Evolutionary conservation across 768 basidiomycete species (phyloP).

Genomic region (Tylopilus felleus): DNA sequence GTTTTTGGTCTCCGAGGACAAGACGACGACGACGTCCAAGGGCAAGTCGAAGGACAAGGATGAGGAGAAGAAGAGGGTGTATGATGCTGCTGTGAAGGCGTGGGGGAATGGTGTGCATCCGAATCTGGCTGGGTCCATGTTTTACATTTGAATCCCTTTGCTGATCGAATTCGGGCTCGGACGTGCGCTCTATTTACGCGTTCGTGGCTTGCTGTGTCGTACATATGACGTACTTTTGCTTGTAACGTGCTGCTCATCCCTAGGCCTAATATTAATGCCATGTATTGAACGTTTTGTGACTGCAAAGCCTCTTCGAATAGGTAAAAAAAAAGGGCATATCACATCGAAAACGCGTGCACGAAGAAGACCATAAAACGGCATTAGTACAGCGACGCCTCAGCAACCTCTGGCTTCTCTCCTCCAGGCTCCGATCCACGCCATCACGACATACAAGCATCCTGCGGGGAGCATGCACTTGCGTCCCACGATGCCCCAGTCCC

Average conservation of each 20-base stretch:
- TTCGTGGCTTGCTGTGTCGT: not conserved
- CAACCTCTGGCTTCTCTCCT: conserved; percentile 35
- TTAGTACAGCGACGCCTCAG: conserved; percentile 5
- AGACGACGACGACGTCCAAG: conserved; percentile 39
- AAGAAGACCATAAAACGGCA: not conserved
- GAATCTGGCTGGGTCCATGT: conserved; percentile 64
- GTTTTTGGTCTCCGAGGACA: conserved; percentile 55
- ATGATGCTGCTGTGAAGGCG: conserved; percentile 18
- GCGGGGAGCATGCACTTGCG: conserved; percentile 71
- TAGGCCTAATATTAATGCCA: too few species aligned
- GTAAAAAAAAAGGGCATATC: not conserved
- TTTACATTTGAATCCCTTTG: conserved; percentile 52
- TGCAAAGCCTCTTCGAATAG: not conserved
- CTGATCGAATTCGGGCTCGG: not conserved
- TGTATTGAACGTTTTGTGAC: not conserved
- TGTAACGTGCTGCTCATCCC: not conserved
- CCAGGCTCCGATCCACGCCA: conserved; percentile 64
- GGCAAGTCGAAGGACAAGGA: conserved; percentile 28
- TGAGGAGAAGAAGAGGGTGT: conserved; percentile 25
- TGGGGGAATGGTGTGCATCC: conserved; percentile 60
- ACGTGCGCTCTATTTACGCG: not conserved
- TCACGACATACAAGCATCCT: conserved; percentile 70
- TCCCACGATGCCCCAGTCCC: conserved; percentile 79
- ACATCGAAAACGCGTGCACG: not conserved
- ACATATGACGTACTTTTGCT: not conserved